phyloP scores from a whole-genome alignment of 371 early-diverging fungal species.

The Mortierella polycephala region DNA sequence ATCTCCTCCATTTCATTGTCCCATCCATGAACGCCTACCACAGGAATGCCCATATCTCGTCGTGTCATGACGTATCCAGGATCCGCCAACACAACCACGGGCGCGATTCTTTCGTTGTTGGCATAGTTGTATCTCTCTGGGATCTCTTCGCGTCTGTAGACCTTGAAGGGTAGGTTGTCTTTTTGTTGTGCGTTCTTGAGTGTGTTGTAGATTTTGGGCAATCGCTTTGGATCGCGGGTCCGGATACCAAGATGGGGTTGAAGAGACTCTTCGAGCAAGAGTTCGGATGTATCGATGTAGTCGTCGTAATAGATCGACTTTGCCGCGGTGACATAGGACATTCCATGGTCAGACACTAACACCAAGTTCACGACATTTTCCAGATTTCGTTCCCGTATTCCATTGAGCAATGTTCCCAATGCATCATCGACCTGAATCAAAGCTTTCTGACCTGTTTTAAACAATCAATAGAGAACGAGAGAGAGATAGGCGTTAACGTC shows the following conservation, averaged over 20 bases:
- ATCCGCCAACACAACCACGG: conserved; percentile 79
- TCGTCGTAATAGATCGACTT: conserved; percentile 85
- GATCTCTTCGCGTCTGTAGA: conserved; percentile 73
- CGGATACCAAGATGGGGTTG: conserved; percentile 44
- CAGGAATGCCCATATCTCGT: conserved; percentile 45
- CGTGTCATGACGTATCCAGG: conserved; percentile 62
- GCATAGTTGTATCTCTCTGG: conserved; percentile 74
- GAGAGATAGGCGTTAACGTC: background rate
- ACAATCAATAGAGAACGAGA: background rate
- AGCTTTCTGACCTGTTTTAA: conserved; percentile 55
- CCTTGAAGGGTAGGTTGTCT: conserved; percentile 64
- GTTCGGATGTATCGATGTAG: conserved; percentile 59
- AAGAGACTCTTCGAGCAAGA: conserved; percentile 54
- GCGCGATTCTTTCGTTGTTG: conserved; percentile 73
- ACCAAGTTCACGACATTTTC: conserved; percentile 78
- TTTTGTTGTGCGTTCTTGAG: conserved; percentile 55
- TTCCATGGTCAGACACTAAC: conserved; percentile 94
- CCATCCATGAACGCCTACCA: conserved; percentile 88
- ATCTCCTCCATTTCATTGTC: conserved; percentile 82
- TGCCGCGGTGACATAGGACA: conserved; percentile 68
- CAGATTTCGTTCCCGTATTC: conserved; percentile 68
- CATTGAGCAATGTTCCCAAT: conserved; percentile 68
- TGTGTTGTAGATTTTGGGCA: conserved; percentile 43
- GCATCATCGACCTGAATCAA: conserved; percentile 74
- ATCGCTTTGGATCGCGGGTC: conserved; percentile 31